These are phyloP conservation scores for Pseudocercospora vitis DNA, from an alignment of 2,329 filamentous ascomycete species.

Conservation along the genomic window DNA sequence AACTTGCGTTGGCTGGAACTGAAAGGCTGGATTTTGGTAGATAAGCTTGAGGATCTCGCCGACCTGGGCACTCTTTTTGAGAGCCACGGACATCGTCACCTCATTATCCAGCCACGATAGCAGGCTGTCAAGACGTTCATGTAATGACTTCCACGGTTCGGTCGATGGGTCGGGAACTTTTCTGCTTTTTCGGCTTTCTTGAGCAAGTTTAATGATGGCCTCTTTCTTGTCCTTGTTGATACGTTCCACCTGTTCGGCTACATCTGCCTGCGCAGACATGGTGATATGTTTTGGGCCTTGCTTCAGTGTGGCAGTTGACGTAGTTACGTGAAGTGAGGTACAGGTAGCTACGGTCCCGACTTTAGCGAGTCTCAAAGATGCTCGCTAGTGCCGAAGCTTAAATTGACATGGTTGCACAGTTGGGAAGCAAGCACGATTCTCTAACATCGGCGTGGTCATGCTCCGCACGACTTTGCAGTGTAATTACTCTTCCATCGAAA, in stretches of 20 bases:
- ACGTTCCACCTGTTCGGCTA: background rate
- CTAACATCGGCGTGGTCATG: no score
- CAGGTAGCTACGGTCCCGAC: no score
- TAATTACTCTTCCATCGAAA: no score
- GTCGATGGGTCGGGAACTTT: conserved; percentile 2
- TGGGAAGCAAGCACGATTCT: no score
- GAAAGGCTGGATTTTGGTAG: conserved; percentile 14
- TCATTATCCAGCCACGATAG: conserved; percentile 24
- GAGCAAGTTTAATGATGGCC: conserved; percentile 12
- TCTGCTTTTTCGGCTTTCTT: conserved; percentile 1
- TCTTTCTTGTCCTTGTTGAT: conserved; percentile 5
- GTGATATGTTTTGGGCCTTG: background rate
- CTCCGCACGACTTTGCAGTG: no score
- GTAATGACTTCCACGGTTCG: conserved; percentile 6
- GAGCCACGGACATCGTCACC: conserved; percentile 21
- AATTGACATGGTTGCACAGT: no score
- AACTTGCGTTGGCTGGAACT: conserved; percentile 18
- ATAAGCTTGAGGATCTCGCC: conserved; percentile 21
- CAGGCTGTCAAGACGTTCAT: conserved; percentile 22
- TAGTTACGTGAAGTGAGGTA: no score
- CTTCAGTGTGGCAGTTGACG: background rate
- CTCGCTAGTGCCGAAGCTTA: no score
- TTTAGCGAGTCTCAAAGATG: no score
- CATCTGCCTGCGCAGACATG: background rate
- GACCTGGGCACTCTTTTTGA: conserved; percentile 22